These are phyloP conservation scores for Debaryomyces udenii DNA, from an alignment of 1,139 yeast species.

Conservation along the genomic window DNA sequence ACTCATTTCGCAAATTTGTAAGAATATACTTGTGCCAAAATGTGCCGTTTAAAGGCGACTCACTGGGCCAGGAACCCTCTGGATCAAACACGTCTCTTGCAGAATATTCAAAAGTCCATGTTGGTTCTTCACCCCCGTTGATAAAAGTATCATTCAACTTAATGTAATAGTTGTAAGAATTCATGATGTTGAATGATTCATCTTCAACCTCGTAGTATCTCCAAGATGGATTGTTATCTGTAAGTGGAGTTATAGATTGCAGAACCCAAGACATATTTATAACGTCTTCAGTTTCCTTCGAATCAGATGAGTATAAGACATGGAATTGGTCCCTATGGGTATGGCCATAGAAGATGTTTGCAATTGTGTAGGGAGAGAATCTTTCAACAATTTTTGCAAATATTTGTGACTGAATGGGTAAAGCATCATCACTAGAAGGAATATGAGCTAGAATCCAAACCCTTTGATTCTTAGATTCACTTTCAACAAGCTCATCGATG, in stretches of 20 bases:
- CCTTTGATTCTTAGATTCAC: constrained; percentile 59
- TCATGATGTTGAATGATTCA: constrained; percentile 61
- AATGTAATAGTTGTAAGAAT: constrained; percentile 60
- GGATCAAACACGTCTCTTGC: constrained; percentile 55
- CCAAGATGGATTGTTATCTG: constrained; percentile 68
- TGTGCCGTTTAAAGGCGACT: constrained; percentile 58
- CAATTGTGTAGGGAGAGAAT: constrained; percentile 70
- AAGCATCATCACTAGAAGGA: constrained; percentile 58
- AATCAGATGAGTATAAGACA: constrained; percentile 50
- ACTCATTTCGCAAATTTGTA: constrained; percentile 33
- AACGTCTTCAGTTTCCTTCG: constrained; percentile 45
- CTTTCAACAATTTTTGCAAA: constrained; percentile 63
- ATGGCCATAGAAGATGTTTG: constrained; percentile 71
- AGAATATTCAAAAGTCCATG: constrained; percentile 57
- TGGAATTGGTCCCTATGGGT: constrained; percentile 73
- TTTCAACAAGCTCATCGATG: constrained; percentile 59
- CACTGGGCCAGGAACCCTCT: constrained; percentile 49
- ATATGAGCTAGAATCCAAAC: constrained; percentile 77
- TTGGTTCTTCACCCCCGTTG: constrained; percentile 53
- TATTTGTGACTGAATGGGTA: constrained; percentile 63
- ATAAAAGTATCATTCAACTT: constrained; percentile 54
- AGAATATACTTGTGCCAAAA: constrained; percentile 55
- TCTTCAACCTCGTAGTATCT: constrained; percentile 71
- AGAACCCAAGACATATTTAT: constrained; percentile 65
- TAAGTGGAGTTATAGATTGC: constrained; percentile 66